A percentile compares a stretch with the other conserved stretches of the same genome.
Evolutionary conservation across 2,329 filamentous ascomycete genomes (phyloP).

Genomic region (Xylariomycetidae sp.): DNA sequence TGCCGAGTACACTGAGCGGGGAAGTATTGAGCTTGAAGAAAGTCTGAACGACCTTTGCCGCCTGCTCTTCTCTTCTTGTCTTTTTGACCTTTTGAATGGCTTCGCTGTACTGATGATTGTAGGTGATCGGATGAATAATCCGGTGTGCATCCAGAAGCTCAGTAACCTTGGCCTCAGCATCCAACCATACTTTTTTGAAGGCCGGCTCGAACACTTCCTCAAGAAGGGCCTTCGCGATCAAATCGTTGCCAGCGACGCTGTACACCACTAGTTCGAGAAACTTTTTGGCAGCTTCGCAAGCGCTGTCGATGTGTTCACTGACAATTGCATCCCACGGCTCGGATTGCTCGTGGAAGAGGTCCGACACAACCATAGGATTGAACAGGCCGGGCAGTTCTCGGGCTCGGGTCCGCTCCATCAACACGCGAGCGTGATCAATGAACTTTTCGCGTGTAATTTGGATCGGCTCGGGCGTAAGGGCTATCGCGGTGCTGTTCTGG

Average conservation of each 20-base stretch:
- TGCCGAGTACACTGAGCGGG: neutral
- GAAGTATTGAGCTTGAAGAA: too few relatives aligned
- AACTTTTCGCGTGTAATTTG: conserved; percentile 29
- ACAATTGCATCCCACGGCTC: conserved; percentile 46
- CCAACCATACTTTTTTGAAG: conserved; percentile 28
- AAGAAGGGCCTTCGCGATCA: conserved; percentile 32
- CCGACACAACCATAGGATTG: conserved; percentile 51
- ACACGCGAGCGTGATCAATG: conserved; percentile 31
- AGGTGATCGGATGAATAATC: conserved; percentile 43
- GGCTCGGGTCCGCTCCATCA: conserved; percentile 38
- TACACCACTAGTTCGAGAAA: conserved; percentile 42
- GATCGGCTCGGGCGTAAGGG: neutral
- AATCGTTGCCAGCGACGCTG: conserved; percentile 31
- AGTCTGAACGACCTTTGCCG: conserved; percentile 10
- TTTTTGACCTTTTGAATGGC: conserved; percentile 24
- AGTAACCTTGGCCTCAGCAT: conserved; percentile 32
- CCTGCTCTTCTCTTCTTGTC: conserved; percentile 9
- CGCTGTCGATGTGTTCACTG: conserved; percentile 38
- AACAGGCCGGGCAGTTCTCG: conserved; percentile 56
- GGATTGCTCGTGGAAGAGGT: conserved; percentile 56
- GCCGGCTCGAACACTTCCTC: conserved; percentile 32
- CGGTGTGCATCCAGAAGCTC: conserved; percentile 41
- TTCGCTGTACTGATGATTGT: conserved; percentile 41
- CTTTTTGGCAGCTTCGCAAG: conserved; percentile 38
- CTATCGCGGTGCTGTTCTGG: neutral